Conservation (phyloP, 2,329 filamentous ascomycete genomes). For the Bipolaris oryzae region DNA sequence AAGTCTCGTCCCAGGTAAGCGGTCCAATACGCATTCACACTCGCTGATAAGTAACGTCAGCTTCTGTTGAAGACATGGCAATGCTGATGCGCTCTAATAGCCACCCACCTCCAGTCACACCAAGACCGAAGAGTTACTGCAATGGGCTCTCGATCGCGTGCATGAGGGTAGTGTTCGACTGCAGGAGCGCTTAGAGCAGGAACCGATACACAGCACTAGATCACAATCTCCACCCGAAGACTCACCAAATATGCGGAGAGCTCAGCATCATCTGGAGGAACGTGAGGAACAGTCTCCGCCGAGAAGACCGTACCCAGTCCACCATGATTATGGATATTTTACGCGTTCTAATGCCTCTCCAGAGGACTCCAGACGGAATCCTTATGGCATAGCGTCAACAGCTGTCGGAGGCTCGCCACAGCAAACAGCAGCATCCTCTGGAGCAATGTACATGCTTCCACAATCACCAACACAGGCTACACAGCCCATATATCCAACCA, state of each 20-base stretch:
- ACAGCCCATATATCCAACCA: constrained; percentile 27
- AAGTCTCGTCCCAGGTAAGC: constrained; percentile 30
- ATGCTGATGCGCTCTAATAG: constrained; percentile 23
- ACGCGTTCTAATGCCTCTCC: constrained; percentile 15
- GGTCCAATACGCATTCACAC: not conserved
- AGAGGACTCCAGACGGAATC: constrained; percentile 29
- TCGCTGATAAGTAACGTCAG: constrained; percentile 4
- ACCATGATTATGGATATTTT: constrained; percentile 22
- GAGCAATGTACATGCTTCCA: constrained; percentile 44
- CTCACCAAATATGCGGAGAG: constrained; percentile 31
- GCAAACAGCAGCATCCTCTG: constrained; percentile 52
- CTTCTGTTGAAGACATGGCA: constrained; percentile 1
- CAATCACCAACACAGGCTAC: constrained; percentile 37
- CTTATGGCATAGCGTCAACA: constrained; percentile 24
- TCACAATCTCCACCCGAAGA: constrained; percentile 18
- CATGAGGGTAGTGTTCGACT: constrained; percentile 31
- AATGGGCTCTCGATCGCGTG: constrained; percentile 33
- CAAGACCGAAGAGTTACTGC: constrained; percentile 24
- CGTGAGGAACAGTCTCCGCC: constrained; percentile 32
- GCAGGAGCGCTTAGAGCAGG: constrained; percentile 22
- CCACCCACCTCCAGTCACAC: constrained; percentile 16
- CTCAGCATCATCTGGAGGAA: constrained; percentile 28
- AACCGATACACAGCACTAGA: constrained; percentile 18
- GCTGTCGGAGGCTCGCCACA: constrained; percentile 29
- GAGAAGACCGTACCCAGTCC: constrained; percentile 18